Base-by-base conservation (phyloP, 371 early-diverging fungal species). In the Rhizopus sp. region DNA sequence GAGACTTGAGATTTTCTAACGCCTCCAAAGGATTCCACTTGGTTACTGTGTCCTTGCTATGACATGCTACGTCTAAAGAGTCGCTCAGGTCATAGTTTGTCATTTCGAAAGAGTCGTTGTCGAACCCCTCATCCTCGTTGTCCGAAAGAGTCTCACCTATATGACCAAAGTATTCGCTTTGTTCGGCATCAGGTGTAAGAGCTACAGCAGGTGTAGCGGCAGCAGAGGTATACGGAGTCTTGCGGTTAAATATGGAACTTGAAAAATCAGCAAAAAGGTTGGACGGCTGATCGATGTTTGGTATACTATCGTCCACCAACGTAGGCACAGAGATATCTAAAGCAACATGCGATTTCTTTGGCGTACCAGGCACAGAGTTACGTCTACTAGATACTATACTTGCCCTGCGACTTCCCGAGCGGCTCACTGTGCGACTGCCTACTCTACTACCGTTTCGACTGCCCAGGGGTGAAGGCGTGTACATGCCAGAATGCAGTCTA, bases 141-240 rank as follows among this genome's bases (percentile, higher is more conserved):
- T 38, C 52, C 4, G 37, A 45, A 35, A 47, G 37, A 3, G 40
- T 40, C 10, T 30, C 15, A 2, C 55, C 41, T 9, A 45, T 30
- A 35, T 60, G 39, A 42, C 17, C 37, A 33, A 66, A 66, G 16
- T 59, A 56, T 46, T 55, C 31, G 3, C 39, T 32, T 12, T 32
- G 42, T 32, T 38, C 51, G 13, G 45, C 39, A 8, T 55, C 57
- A 4, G 57, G 57, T 7, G 59, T 37, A 3, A 16, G 30, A 10
- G 30, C 23, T 9, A 39, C 34, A 0, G 55, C 65, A 12, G 68
- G 68, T 31, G 68, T 59, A 5, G 41, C 63, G 53, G 68, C 63
- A 37, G 68, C 68, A 45, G 68, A 67, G 10, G 68, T 67, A 41
- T 67, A 67, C 10, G 68, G 68, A 5, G 68, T 67, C 23, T 67